Conservation (phyloP, 257 asterid species). For the Fraxinus anomala region DNA sequence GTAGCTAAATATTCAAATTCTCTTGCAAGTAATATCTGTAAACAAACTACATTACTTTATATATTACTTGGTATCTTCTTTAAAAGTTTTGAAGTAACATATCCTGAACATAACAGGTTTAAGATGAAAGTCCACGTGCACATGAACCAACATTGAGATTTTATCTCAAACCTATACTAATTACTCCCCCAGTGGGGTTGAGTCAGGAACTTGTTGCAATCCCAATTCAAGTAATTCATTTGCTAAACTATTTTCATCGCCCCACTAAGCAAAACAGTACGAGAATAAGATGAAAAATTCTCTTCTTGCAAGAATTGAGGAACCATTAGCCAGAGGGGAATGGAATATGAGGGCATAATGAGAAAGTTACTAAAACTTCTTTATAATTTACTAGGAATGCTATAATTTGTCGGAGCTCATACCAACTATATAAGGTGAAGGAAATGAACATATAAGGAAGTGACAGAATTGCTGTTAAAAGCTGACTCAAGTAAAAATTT, state of each 20-base stretch:
- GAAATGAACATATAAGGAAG: background rate
- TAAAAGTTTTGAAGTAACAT: too few species aligned
- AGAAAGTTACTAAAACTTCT: background rate
- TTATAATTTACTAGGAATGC: background rate
- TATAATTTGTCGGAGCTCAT: background rate
- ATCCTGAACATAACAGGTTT: too few species aligned
- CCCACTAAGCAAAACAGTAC: background rate
- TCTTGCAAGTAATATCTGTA: too few species aligned
- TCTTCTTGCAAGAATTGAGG: background rate
- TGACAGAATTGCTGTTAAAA: background rate
- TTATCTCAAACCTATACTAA: too few species aligned
- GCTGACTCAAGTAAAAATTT: background rate
- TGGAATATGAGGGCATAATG: background rate
- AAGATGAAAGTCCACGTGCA: too few species aligned
- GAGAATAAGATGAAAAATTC: background rate
- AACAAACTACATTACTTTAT: too few species aligned
- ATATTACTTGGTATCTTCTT: too few species aligned
- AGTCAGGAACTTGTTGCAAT: background rate
- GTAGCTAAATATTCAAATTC: too few species aligned
- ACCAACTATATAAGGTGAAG: background rate
- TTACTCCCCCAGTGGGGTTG: too few species aligned
- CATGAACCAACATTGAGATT: too few species aligned
- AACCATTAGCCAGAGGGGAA: background rate
- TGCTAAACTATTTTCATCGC: background rate
- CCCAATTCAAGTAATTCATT: background rate